Evolutionary conservation across 768 basidiomycete genomes (phyloP), one percentile per base, ranked within the genome.

Genomic region (Phylloporus sp.): DNA sequence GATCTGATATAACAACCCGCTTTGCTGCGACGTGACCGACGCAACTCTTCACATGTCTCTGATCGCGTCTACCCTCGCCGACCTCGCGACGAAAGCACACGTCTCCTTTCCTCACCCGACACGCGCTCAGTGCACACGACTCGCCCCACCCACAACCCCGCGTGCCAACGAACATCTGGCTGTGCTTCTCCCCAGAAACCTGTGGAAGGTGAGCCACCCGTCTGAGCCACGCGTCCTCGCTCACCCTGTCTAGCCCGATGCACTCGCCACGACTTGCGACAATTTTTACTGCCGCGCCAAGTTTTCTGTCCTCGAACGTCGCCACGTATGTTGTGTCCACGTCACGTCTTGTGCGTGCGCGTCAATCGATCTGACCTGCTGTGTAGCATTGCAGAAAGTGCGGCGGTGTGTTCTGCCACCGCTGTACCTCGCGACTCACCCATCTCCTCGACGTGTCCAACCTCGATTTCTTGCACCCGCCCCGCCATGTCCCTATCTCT

Each of bases 351-450:
- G 29, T 29, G n/a, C n/a, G 49, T 48, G 32, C 36, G 27, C 44
- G 8, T 16, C 44, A 26, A 20, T 15, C 32, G 12, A 52, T 41
- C 60, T 68, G 55, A 60, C 60, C 50, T 51, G 55, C 49, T 45
- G 54, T 49, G 35, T 63, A 87, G 85, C 89, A 91, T 54, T 91
- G 89, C 69, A 80, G 89, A 66, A 91, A 90, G 65, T 91, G 89
- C 58, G 89, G 89, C 45, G 87, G 86, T 55, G 72, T 91, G 27
- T 90, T 83, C 65, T 91, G 89, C 70, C 66, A 67, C 43, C 67
- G 76, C 6, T 91, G 89, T 65, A 78, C 82, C 1, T 70, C 77
- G 6, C 78, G 78, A 49, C 62, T 73, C 6, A 88, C 85, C 0
- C 72, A 78, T 12, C 80, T 91, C 5, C 77, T 91, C 48, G 89